Evolutionary conservation across 257 asterid species (phyloP).

Genomic region (Forsythia viridissima): DNA sequence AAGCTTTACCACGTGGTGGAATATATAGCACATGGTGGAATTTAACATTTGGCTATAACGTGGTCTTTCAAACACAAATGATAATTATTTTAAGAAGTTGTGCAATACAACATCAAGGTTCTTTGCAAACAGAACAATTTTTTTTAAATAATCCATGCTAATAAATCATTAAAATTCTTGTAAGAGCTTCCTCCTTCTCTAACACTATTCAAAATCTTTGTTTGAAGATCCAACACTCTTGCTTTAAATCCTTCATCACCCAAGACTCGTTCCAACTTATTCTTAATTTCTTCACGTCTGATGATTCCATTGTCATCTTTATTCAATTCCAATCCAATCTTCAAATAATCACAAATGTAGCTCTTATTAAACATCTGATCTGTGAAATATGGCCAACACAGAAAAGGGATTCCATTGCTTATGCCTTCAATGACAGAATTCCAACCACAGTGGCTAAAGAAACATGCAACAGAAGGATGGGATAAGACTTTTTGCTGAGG

Average conservation of each 20-base stretch:
- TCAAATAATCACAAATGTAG: constrained; percentile 18
- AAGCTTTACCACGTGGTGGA: too few relatives aligned
- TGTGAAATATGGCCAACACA: constrained; percentile 22
- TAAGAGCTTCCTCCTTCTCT: constrained; percentile 39
- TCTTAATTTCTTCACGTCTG: neutral
- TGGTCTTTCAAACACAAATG: too few relatives aligned
- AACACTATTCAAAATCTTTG: constrained; percentile 18
- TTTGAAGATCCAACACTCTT: constrained; percentile 38
- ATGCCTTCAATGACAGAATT: constrained; percentile 23
- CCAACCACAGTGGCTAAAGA: constrained; percentile 28
- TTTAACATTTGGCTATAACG: too few relatives aligned
- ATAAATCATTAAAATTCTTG: constrained; percentile 34
- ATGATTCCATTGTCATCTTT: constrained; percentile 15
- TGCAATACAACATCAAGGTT: too few relatives aligned
- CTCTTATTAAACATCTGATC: constrained; percentile 18
- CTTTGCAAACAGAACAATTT: too few relatives aligned
- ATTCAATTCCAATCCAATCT: constrained; percentile 9
- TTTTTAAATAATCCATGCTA: constrained; percentile 38
- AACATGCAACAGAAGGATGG: constrained; percentile 6
- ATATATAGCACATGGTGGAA: too few relatives aligned
- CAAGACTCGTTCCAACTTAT: constrained; percentile 39
- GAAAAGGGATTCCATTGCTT: constrained; percentile 15
- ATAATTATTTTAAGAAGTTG: too few relatives aligned
- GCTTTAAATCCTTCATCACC: constrained; percentile 21
- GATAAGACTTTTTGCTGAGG: constrained; percentile 21